Base-by-base conservation (phyloP, 2,329 filamentous ascomycete genomes). In the Trichoderma sp. region DNA sequence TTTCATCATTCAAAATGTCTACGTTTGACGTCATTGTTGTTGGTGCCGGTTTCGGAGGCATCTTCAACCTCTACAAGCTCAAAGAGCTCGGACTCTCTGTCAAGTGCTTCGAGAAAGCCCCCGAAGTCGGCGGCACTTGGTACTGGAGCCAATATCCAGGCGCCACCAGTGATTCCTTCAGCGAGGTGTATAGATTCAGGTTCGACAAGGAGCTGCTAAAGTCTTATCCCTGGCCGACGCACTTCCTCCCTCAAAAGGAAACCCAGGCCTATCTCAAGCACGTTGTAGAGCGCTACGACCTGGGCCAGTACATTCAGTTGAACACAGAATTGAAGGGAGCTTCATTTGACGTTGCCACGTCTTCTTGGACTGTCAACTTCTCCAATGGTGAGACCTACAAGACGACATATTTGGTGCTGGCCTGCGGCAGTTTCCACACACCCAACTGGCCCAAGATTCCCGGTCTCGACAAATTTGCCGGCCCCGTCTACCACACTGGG, bases 51-150 rank as follows among this genome's bases (percentile, higher is more conserved):
- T 61, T 61, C 27, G 40, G 24, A 0, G 59, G 59, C 29, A 49
- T 61, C 27, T 61, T 24, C 27, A 40, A 61, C 27, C 59, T 61
- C 59, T 61, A 61, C 31, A 61, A 61, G n/a, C 59, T 61, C 59
- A 40, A 27, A 8, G 40, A 49, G 40, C 24, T 61, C 4, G 59
- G 59, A 16, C 59, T 61, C 27, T 61, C 59, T 1, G 59, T 61
- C 16, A 61, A 49, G 19, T 27, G 47, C 14, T 21, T 61, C 5
- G 59, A 61, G 11, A 61, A 61, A n/a, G 59, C 37, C 10, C 19
- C 59, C 27, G 40, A 61, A 7, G 40, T 61, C 21, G 59, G 59
- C 5, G 59, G 59, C 7, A 61, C 59, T 16, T 61, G 59, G 40
- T 61, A 61, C 27, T 61, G 59, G 59, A 61, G 29, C n/a, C 24